Conservation (phyloP, 2,329 filamentous ascomycete species). For the Cordyceps militaris region DNA sequence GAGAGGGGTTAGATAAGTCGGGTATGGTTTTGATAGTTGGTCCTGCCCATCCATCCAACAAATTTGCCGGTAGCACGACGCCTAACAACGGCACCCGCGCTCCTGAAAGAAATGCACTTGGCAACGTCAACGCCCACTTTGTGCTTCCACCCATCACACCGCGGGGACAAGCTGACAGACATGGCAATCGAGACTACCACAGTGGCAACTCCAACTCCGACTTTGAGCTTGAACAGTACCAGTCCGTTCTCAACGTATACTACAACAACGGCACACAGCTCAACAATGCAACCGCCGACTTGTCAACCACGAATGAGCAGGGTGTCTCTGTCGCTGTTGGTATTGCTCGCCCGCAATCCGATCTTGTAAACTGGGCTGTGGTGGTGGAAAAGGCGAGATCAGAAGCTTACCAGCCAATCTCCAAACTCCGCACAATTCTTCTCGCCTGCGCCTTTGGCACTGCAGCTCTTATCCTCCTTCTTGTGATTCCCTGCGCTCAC, state of each 20-base stretch:
- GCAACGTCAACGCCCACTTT: conserved; percentile 45
- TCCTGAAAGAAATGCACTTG: conserved; percentile 33
- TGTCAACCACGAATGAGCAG: conserved; percentile 70
- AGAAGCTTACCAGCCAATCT: conserved; percentile 73
- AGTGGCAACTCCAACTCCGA: conserved; percentile 36
- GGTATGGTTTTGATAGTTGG: conserved; percentile 69
- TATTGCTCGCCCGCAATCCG: conserved; percentile 61
- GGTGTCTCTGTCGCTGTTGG: conserved; percentile 65
- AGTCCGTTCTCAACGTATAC: conserved; percentile 56
- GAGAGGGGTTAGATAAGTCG: conserved; percentile 63
- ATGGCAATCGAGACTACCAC: conserved; percentile 23
- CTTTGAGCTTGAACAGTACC: conserved; percentile 57
- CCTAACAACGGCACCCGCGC: conserved; percentile 41
- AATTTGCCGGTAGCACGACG: conserved; percentile 41
- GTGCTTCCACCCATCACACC: conserved; percentile 49
- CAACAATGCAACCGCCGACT: conserved; percentile 65
- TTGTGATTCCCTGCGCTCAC: conserved; percentile 75
- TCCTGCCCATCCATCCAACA: conserved; percentile 60
- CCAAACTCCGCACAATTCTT: conserved; percentile 69
- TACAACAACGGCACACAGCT: conserved; percentile 37
- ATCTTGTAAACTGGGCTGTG: conserved; percentile 73
- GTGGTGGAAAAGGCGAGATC: conserved; percentile 67
- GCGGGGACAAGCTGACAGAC: conserved; percentile 38
- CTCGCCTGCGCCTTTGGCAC: conserved; percentile 82
- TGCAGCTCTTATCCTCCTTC: conserved; percentile 61